Evolutionary conservation across 108 stramenopile genomes (phyloP), one percentile per base, ranked within the genome.

Genomic region (Tribonema minus): DNA sequence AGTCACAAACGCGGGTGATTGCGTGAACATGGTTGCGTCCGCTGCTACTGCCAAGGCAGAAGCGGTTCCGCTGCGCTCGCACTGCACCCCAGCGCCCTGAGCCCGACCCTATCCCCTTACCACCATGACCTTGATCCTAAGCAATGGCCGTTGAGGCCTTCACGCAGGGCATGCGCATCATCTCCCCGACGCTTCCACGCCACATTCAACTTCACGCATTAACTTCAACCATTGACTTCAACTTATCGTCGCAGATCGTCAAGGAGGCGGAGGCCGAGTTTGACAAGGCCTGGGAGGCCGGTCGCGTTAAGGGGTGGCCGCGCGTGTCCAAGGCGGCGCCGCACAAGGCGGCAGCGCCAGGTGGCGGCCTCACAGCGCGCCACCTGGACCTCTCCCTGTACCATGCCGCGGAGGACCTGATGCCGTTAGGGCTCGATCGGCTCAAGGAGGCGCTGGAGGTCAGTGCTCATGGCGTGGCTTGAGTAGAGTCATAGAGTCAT

Each of bases 371-470:
- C 9, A 46, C 6, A 46, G 9, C 41, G 41, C 6, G 41, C 6
- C 6, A 7, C 26, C 62, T 63, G 15, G 27, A 15, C 30, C 62
- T 63, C 5, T 9, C 28, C 30, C 39, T 83, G 41, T 86, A 79
- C 76, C 74, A 85, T 36, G 39, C 81, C 25, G 82, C 70, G 39
- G 61, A 38, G 34, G 87, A 86, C 27, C 37, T 86, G 71, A 78
- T 37, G 35, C 84, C 82, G 15, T 74, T 98, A 29, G 91, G 90
- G 33, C 89, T 87, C 32, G 93, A 94, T 70, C 73, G 82, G 36
- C 75, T 97, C 61, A 96, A 95, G 85, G 88, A 86, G 15, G 94
- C 92, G 60, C 83, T 98, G 32, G 77, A 88, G 46, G 46, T 54
- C 15, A n/a, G n/a, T n/a, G n/a, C n/a, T n/a, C n/a, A n/a, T 20